These are phyloP conservation scores for Chaetomiaceae sp. DNA, from an alignment of 2,329 filamentous ascomycete genomes.

Conservation along the genomic window DNA sequence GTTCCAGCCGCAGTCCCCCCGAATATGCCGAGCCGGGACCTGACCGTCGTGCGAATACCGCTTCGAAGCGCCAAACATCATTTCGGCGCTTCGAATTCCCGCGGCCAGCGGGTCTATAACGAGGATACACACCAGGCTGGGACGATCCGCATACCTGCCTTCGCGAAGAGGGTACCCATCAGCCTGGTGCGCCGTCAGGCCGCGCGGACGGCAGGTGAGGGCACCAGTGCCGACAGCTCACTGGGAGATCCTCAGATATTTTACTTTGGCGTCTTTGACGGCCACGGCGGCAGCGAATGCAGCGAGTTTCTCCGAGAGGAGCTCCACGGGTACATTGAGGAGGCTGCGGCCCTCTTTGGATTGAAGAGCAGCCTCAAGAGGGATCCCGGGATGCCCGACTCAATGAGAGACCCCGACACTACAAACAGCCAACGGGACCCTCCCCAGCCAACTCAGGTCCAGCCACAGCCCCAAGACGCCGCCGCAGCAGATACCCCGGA, in stretches of 20 bases:
- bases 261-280: slow-evolving; percentile 96
- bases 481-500: slow-evolving; percentile 30
- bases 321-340: slow-evolving; percentile 84
- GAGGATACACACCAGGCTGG: slow-evolving; percentile 94
- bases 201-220: slow-evolving; percentile 51
- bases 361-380: slow-evolving; percentile 68
- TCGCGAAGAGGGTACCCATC: slow-evolving; percentile 76
- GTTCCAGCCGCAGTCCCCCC: slow-evolving; percentile 56
- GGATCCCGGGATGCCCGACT: slow-evolving; percentile 28
- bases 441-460: not conserved
- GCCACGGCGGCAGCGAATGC: slow-evolving; percentile 87
- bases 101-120: slow-evolving; percentile 83
- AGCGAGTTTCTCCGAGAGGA: slow-evolving; percentile 80
- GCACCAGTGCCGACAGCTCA: slow-evolving; percentile 67
- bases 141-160: slow-evolving; percentile 87
- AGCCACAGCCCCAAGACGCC: slow-evolving; percentile 36
- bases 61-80: slow-evolving; percentile 93
- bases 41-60: slow-evolving; percentile 92
- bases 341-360: slow-evolving; percentile 70
- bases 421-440: not conserved
- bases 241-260: slow-evolving; percentile 93
- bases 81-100: slow-evolving; percentile 74
- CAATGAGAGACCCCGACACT: slow-evolving; percentile 9
- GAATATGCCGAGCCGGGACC: slow-evolving; percentile 62
- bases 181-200: slow-evolving; percentile 46